Conservation (phyloP, 2,329 filamentous ascomycete species). For the Exutisphaerella laricina region DNA sequence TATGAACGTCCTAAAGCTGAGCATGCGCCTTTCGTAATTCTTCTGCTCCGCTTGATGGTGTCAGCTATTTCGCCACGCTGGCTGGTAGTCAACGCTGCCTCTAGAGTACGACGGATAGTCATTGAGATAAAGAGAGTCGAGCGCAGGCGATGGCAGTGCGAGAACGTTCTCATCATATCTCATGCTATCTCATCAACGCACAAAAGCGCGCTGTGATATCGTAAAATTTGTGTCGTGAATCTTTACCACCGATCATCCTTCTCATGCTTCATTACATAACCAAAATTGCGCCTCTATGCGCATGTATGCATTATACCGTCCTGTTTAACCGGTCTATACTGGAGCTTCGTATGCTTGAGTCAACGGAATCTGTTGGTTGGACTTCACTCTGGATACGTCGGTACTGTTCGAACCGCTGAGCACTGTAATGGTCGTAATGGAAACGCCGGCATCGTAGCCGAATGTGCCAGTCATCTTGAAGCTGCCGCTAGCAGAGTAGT, state of each 20-base stretch:
- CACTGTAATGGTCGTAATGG: slow-evolving; percentile 48
- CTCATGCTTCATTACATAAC: too few species aligned
- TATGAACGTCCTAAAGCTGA: too few species aligned
- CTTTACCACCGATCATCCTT: neutral
- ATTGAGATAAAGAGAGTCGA: too few species aligned
- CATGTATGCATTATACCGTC: neutral
- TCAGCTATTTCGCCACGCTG: too few species aligned
- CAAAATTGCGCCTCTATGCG: neutral
- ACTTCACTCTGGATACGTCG: slow-evolving; percentile 2
- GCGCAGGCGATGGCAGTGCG: too few species aligned
- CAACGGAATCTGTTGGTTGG: slow-evolving; percentile 7
- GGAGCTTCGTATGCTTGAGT: slow-evolving; percentile 5
- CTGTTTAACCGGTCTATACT: slow-evolving; percentile 1
- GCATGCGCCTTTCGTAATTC: too few species aligned
- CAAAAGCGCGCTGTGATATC: neutral
- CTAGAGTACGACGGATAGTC: too few species aligned
- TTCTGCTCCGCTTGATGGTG: too few species aligned
- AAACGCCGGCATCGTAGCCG: slow-evolving; percentile 41
- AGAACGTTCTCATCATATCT: too few species aligned
- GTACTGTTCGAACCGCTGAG: slow-evolving; percentile 25
- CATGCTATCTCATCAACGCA: neutral
- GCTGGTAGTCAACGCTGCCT: too few species aligned
- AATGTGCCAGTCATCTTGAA: slow-evolving; percentile 18
- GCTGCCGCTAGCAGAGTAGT: slow-evolving; percentile 37
- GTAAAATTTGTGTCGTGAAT: neutral